phyloP scores from a whole-genome alignment of 495 filamentous ascomycete genomes.

The Platismatia glauca region DNA sequence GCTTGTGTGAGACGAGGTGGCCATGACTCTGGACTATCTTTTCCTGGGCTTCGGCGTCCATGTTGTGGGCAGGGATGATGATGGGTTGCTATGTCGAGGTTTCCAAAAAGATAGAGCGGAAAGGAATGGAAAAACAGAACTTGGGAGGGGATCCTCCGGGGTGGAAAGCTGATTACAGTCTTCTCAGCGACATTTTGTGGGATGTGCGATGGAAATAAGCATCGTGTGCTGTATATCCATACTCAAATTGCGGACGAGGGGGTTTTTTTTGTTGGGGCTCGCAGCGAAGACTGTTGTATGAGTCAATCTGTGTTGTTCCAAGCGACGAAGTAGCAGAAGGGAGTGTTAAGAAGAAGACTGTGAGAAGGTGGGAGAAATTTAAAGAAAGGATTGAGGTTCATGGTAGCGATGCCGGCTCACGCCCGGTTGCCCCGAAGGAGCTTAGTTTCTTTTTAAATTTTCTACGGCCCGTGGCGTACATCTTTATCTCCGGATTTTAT shows the following conservation, averaged over 20 bases:
- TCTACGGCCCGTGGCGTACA: not conserved
- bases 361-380: not conserved
- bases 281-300: not conserved
- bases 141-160: not conserved
- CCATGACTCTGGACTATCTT: constrained; percentile 16
- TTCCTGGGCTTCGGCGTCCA: constrained; percentile 15
- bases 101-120: not conserved
- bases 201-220: constrained; percentile 1
- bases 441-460: not conserved
- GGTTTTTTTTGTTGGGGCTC: not conserved
- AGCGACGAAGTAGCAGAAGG: not conserved
- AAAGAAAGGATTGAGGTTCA: not conserved
- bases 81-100: not conserved
- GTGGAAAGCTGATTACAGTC: not conserved
- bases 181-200: constrained; percentile 8
- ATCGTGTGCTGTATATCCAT: constrained; percentile 9
- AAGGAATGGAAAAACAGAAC: not conserved
- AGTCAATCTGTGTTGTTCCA: not conserved
- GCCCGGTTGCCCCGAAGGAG: not conserved
- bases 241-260: not conserved
- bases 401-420: not conserved
- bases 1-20: constrained; percentile 13
- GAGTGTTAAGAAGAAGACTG: not conserved
- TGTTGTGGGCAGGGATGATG: constrained; percentile 3
- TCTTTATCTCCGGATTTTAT: not conserved